Conservation (phyloP, 345 rosid species). For the Toxicodendron radicans region DNA sequence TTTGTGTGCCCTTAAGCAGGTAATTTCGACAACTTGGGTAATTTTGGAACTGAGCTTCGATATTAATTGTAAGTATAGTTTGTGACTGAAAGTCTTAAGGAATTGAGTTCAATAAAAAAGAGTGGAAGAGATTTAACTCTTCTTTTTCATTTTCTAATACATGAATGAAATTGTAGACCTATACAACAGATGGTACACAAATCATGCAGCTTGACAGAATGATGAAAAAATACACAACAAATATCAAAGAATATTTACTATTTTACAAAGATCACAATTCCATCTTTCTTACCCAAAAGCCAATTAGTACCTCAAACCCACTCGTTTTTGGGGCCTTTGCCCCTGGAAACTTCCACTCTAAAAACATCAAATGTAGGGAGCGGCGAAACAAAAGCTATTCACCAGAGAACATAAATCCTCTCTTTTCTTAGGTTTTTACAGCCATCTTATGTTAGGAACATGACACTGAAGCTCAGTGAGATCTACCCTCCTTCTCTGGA, state of each 20-base stretch:
- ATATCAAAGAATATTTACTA: slow-evolving; percentile 42
- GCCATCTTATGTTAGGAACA: slow-evolving; percentile 14
- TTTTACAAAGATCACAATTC: slow-evolving; percentile 37
- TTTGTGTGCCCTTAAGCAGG: too few relatives aligned
- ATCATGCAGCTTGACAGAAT: slow-evolving; percentile 17
- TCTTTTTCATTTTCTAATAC: too few relatives aligned
- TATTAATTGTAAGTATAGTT: too few relatives aligned
- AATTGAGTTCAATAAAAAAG: too few relatives aligned
- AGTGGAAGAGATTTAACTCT: too few relatives aligned
- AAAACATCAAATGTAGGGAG: slow-evolving; percentile 15
- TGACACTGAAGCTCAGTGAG: slow-evolving; percentile 32
- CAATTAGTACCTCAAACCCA: slow-evolving; percentile 40
- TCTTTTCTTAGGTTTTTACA: slow-evolving; percentile 4
- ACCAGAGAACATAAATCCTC: slow-evolving; percentile 16
- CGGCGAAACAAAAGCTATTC: slow-evolving; percentile 28
- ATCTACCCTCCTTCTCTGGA: slow-evolving; percentile 51
- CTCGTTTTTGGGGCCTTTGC: slow-evolving; percentile 28
- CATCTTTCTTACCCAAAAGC: slow-evolving; percentile 25
- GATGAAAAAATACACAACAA: slow-evolving; percentile 23
- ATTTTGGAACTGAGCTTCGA: too few relatives aligned
- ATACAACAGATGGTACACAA: not conserved
- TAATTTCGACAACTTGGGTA: too few relatives aligned
- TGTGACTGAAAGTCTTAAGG: too few relatives aligned
- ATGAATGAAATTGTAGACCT: too few relatives aligned
- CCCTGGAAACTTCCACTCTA: slow-evolving; percentile 21